Base-by-base conservation (phyloP, 2,329 filamentous ascomycete genomes). In the Fusarium lateritium region DNA sequence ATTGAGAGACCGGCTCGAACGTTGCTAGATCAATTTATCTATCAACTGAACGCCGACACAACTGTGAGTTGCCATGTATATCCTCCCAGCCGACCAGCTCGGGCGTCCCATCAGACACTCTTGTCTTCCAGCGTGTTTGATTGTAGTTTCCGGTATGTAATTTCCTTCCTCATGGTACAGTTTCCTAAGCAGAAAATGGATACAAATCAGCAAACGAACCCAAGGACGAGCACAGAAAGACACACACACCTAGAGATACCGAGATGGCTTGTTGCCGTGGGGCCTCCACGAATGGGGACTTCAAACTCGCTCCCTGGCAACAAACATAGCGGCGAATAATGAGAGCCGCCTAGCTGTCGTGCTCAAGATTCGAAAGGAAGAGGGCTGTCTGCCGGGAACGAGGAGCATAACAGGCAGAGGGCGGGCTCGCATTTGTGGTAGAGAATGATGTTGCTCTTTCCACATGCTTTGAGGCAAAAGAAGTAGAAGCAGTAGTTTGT, bases 401-500 rank as follows among this genome's bases (percentile, higher is more conserved):
- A 49, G 8, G 58, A 19, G 21, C 60, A 63, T 2, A 54, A 1
- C 0, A 10, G 42, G 43, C 60, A 63, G 3, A 63, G 60, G 2
- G 34, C 21, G 1, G 58, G 3, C 4, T 57, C 58, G 7, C 58
- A 63, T 40, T 47, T 39, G 24, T 21, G 15, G 21, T 28, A 33
- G n/a, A 31, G 8, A 15, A 31, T 15, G 9, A 63, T n/a, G 2
- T 44, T n/a, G 2, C 36, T 9, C 7, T 43, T 36, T 2, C 53
- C 60, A 8, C 33, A 53, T n/a, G 14, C 15, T 49, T 11, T 4
- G 1, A 2, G 14, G 13, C 14, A 7, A 26, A 26, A 26, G 22
- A 26, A 26, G 22, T 43, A 22, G 15, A 44, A 10, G 11, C 6
- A 21, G 6, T 14, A 8, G 2, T 21, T 17, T 6, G 9, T 22